Conservation (phyloP, 2,329 filamentous ascomycete genomes). For the Penicillium sp. region DNA sequence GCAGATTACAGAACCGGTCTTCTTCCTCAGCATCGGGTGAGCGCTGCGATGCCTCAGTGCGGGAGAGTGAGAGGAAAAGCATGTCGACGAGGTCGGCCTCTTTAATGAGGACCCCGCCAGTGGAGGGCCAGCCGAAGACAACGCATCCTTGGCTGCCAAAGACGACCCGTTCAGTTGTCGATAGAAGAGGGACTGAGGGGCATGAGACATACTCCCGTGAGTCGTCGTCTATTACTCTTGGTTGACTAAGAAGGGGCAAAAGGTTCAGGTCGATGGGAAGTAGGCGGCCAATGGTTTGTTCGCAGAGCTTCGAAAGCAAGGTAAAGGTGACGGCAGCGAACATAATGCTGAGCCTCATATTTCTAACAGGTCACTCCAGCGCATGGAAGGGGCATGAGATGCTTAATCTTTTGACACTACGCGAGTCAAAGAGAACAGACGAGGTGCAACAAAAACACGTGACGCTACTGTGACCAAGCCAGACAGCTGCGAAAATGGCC, state of each 20-base stretch:
- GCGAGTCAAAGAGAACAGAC: too few species aligned
- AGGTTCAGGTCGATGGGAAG: slow-evolving; percentile 12
- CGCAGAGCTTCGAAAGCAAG: slow-evolving; percentile 16
- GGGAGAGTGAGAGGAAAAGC: slow-evolving; percentile 24
- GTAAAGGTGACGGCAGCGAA: neutral
- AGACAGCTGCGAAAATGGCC: too few species aligned
- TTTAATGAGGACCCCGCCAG: slow-evolving; percentile 22
- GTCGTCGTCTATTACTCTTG: slow-evolving; percentile 5
- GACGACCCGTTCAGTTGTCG: slow-evolving; percentile 18
- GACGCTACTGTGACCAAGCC: too few species aligned
- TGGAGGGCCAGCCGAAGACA: slow-evolving; percentile 25
- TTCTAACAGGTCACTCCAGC: too few species aligned
- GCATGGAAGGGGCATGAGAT: too few species aligned
- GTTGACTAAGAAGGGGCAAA: slow-evolving; percentile 13
- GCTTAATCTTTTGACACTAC: too few species aligned
- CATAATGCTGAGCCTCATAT: too few species aligned
- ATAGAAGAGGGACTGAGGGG: slow-evolving; percentile 8
- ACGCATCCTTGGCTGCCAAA: slow-evolving; percentile 18
- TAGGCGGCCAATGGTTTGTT: slow-evolving; percentile 16
- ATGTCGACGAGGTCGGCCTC: slow-evolving; percentile 21
- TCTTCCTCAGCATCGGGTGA: slow-evolving; percentile 19
- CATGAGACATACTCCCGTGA: neutral
- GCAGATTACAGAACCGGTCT: slow-evolving; percentile 23
- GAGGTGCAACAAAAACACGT: too few species aligned
- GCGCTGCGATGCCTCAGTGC: slow-evolving; percentile 16